Evolutionary conservation across 768 basidiomycete genomes (phyloP), one percentile per base, ranked within the genome.

Genomic region (Suillus hirtellus): DNA sequence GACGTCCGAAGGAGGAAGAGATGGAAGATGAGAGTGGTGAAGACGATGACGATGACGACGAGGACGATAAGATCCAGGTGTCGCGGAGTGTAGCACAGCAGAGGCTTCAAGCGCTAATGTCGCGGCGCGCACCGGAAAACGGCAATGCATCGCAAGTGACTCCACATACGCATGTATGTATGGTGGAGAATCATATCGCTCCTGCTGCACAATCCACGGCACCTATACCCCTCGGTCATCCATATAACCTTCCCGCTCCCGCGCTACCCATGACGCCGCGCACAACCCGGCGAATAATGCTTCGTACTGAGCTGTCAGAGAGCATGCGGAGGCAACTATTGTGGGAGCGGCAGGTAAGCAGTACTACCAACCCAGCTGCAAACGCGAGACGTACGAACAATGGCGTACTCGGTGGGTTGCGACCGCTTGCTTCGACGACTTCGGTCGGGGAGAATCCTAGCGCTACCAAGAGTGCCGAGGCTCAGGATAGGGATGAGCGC

Each of bases 261-360:
- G 77, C 81, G 0, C 78, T 84, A 19, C 91, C 92, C 2, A 89
- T 89, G 67, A 93, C 92, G 1, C 95, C 95, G 0, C 86, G 90
- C 42, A 93, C 95, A 49, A 95, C 93, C 3, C 84, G 95, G 2
- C 81, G 92, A 58, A 82, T 85, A 67, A 96, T 96, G 92, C 80
- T 96, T 53, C 81, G 87, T 61, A 89, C 88, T 4, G 95, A 96
- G 75, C 79, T 96, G 71, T 89, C 90, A 38, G 95, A 96, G 76
- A 90, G 88, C 63, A 76, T 96, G 65, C 81, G 95, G 24, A 80
- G 89, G 53, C 91, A 95, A 68, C 72, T 95, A 62, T 76, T 95
- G 6, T 93, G 92, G 92, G 91, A 89, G 67, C 81, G 89, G 15
- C 87, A 89, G 66, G 83, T 89, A 66, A 85, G 85, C 72, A 75